phyloP scores from a whole-genome alignment of 495 filamentous ascomycete species.

The Cairneyella variabilis region DNA sequence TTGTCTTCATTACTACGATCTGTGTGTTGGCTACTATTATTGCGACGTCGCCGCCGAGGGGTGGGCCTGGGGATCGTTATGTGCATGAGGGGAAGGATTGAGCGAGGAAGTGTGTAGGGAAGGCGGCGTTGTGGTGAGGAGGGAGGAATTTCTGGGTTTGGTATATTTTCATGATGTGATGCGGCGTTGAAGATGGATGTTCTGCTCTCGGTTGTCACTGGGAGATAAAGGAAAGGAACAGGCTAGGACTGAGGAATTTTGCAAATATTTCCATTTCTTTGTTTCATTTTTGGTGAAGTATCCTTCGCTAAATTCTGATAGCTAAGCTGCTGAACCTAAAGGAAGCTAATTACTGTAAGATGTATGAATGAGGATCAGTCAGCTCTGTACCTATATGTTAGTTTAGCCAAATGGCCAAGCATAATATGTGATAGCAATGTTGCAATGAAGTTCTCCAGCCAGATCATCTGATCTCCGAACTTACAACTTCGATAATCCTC shows the following conservation, averaged over 20 bases:
- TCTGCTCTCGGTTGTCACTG: not conserved
- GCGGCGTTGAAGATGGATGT: not conserved
- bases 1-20: slow-evolving; percentile 3
- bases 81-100: not conserved
- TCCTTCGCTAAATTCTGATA: not conserved
- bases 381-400: slow-evolving; percentile 22
- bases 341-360: slow-evolving; percentile 10
- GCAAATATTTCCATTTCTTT: not conserved
- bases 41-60: not conserved
- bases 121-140: not conserved
- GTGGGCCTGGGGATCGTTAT: not conserved
- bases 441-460: slow-evolving; percentile 3
- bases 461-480: not conserved
- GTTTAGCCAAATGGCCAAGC: slow-evolving; percentile 2
- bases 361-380: not conserved
- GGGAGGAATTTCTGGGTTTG: not conserved
- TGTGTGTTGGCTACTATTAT: not conserved
- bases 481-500: slow-evolving; percentile 7
- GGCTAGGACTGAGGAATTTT: not conserved
- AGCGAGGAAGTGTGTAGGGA: not conserved
- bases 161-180: not conserved
- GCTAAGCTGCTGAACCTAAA: not conserved
- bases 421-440: slow-evolving; percentile 17
- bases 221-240: not conserved
- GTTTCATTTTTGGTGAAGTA: not conserved